phyloP scores from a whole-genome alignment of 2,329 filamentous ascomycete genomes.

The Metarhizium album region DNA sequence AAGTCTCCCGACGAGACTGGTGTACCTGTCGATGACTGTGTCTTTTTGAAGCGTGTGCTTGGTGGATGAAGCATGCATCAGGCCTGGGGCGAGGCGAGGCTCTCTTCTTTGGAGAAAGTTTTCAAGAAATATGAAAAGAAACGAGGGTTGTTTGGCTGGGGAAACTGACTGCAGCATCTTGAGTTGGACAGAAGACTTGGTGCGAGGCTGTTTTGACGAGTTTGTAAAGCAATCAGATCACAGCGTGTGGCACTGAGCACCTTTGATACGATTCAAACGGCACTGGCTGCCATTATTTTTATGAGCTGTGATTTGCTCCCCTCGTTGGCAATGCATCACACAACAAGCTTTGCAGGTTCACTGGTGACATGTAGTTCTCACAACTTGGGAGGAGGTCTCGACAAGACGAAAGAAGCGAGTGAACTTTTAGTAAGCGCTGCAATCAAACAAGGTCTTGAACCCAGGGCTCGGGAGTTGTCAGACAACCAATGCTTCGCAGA shows the following conservation, averaged over 20 bases:
- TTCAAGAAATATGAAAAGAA: not conserved
- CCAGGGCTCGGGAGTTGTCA: too few species aligned
- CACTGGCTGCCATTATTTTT: not conserved
- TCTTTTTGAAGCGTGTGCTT: not conserved
- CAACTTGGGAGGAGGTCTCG: too few species aligned
- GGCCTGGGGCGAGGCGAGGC: not conserved
- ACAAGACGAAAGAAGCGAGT: not conserved
- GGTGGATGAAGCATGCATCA: too few species aligned
- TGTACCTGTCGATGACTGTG: not conserved
- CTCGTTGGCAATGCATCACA: constrained; percentile 1
- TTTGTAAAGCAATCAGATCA: constrained; percentile 1
- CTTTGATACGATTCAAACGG: not conserved
- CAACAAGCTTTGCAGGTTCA: not conserved
- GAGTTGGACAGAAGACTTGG: not conserved
- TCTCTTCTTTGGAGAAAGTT: not conserved
- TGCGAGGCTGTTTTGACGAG: not conserved
- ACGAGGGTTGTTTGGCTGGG: not conserved
- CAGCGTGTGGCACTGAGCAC: not conserved
- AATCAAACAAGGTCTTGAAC: not conserved
- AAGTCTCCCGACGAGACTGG: not conserved
- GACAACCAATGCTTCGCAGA: too few species aligned
- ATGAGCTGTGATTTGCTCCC: constrained; percentile 2
- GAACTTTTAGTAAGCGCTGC: not conserved
- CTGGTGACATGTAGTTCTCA: not conserved
- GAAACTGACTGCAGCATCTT: not conserved